Conservation (phyloP, 2,329 filamentous ascomycete species). For the Dactylellina leptospora region DNA sequence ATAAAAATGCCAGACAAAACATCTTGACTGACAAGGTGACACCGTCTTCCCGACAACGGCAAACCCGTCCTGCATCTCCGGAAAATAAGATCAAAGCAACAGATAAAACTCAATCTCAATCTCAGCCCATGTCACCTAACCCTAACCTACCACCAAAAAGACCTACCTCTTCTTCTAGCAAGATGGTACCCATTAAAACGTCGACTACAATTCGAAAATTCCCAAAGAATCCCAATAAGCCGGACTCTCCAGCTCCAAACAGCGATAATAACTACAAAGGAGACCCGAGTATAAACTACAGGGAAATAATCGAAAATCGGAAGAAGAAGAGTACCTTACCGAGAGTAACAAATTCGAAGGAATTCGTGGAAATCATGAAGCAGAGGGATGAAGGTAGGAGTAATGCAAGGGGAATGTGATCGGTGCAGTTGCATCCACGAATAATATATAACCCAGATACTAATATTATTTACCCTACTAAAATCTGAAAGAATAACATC, state of each 20-base stretch:
- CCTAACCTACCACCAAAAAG: no score
- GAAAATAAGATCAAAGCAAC: no score
- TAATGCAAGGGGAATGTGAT: not conserved
- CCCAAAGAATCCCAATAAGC: not conserved
- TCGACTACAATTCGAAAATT: not conserved
- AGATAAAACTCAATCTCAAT: no score
- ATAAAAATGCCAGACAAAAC: no score
- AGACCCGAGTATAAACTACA: constrained; percentile 2
- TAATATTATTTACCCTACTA: no score
- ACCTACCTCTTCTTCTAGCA: not conserved
- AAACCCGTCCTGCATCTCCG: no score
- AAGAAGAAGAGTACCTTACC: constrained; percentile 13
- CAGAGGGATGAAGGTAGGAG: not conserved
- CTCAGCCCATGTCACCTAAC: no score
- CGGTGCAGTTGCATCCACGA: not conserved
- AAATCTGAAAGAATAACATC: no score
- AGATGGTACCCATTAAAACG: not conserved
- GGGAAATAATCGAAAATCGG: constrained; percentile 7
- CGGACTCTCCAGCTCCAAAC: not conserved
- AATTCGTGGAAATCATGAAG: not conserved
- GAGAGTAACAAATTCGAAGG: constrained; percentile 19
- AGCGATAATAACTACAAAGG: not conserved
- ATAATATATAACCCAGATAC: no score
- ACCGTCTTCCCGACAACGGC: no score
- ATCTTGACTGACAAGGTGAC: no score